Percentiles rank a stretch among this genome's conserved stretches.
phyloP scores from a whole-genome alignment of 2,329 filamentous ascomycete species.

The Clonostachys solani region DNA sequence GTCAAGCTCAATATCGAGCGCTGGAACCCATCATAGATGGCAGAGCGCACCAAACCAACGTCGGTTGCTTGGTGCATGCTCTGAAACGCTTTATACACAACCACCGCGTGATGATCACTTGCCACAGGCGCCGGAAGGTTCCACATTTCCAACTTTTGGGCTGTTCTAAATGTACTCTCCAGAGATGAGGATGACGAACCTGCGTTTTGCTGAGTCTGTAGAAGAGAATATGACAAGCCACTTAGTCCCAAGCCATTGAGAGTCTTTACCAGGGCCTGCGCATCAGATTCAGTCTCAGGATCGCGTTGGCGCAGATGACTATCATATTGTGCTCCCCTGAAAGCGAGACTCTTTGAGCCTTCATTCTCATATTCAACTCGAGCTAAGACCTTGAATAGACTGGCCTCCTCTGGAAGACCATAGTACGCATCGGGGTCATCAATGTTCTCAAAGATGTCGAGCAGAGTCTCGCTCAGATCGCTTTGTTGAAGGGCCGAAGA shows the following conservation, averaged over 20 bases:
- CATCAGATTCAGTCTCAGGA: constrained; percentile 51
- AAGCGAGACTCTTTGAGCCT: constrained; percentile 81
- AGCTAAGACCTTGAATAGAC: constrained; percentile 71
- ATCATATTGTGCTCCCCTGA: constrained; percentile 87
- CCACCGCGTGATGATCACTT: constrained; percentile 59
- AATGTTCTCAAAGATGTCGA: constrained; percentile 84
- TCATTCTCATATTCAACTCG: constrained; percentile 87
- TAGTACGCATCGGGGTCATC: constrained; percentile 97
- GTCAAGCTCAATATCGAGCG: constrained; percentile 56
- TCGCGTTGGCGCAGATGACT: constrained; percentile 68
- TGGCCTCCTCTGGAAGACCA: constrained; percentile 75
- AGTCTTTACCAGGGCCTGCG: constrained; percentile 68
- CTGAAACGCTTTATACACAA: constrained; percentile 78
- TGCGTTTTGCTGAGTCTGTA: constrained; percentile 61
- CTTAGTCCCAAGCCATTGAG: constrained; percentile 79
- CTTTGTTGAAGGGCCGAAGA: constrained; percentile 54
- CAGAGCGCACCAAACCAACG: constrained; percentile 43
- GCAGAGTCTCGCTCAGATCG: constrained; percentile 63
- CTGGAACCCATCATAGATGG: constrained; percentile 60
- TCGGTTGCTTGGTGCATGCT: constrained; percentile 65
- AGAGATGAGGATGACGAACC: constrained; percentile 54
- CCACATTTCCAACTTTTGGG: constrained; percentile 85
- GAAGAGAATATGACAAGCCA: constrained; percentile 77
- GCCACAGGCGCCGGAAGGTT: constrained; percentile 72
- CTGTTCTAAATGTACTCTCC: constrained; percentile 73